These are phyloP conservation scores for Cadophora sp. DNA, from an alignment of 2,329 filamentous ascomycete genomes.

Conservation along the genomic window DNA sequence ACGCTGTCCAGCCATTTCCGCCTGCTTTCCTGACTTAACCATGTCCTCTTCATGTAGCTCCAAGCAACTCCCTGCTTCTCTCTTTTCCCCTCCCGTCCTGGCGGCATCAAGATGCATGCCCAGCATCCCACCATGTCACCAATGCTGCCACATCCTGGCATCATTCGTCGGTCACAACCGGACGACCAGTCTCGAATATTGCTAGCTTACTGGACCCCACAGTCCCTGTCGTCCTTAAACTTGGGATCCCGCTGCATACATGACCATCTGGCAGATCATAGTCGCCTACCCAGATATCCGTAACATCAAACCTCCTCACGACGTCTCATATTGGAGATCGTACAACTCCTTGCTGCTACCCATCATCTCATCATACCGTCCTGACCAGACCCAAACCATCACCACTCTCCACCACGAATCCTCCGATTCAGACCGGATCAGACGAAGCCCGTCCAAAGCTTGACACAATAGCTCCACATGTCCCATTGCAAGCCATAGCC, in stretches of 20 bases:
- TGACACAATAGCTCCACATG: conserved; percentile 33
- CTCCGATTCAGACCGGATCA: conserved; percentile 33
- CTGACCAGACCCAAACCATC: conserved; percentile 14
- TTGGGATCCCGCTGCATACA: conserved; percentile 36
- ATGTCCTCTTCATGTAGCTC: background rate
- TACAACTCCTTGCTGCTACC: conserved; percentile 19
- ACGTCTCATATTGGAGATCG: conserved; percentile 43
- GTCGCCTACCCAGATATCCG: conserved; percentile 24
- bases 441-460: conserved; percentile 30
- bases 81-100: background rate
- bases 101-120: conserved; percentile 15
- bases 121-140: conserved; percentile 13
- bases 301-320: conserved; percentile 35
- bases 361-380: conserved; percentile 19
- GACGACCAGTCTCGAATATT: conserved; percentile 13
- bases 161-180: conserved; percentile 1
- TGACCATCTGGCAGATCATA: conserved; percentile 30
- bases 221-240: conserved; percentile 40
- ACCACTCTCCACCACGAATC: conserved; percentile 14
- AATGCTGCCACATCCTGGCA: conserved; percentile 10
- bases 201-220: conserved; percentile 10
- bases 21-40: background rate
- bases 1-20: conserved; percentile 9
- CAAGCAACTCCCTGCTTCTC: background rate
- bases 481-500: conserved; percentile 24